Evolutionary conservation across 1,284 basidiomycete species (phyloP).

Genomic region (Cutaneotrichosporon sp.): DNA sequence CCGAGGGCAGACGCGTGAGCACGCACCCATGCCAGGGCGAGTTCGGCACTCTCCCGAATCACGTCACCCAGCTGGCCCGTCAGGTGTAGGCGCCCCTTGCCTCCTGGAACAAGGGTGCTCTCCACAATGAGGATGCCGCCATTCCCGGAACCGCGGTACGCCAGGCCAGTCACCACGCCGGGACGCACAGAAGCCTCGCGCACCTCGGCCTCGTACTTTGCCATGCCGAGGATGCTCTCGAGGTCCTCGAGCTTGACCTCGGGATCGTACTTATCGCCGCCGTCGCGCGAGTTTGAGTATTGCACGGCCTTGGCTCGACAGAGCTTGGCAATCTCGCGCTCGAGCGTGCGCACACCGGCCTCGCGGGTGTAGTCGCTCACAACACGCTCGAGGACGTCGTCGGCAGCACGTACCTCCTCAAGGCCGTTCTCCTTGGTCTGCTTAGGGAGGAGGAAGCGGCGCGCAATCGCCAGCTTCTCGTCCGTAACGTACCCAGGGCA

Average conservation of each 20-base stretch:
- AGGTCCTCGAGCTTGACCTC: constrained; percentile 69
- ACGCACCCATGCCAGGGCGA: constrained; percentile 89
- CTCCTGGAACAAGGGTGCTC: constrained; percentile 40
- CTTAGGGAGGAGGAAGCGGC: constrained; percentile 85
- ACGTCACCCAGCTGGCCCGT: constrained; percentile 98
- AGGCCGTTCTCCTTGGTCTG: constrained; percentile 90
- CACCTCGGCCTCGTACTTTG: constrained; percentile 74
- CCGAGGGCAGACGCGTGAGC: constrained; percentile 79
- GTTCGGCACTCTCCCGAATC: constrained; percentile 92
- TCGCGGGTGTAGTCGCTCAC: constrained; percentile 96
- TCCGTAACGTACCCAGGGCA: constrained; percentile 94
- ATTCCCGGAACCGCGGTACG: constrained; percentile 66
- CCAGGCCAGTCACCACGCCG: constrained; percentile 47
- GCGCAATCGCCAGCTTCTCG: constrained; percentile 89
- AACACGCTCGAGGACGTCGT: constrained; percentile 73
- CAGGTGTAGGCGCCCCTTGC: constrained; percentile 37
- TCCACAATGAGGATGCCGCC: constrained; percentile 70
- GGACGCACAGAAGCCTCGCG: constrained; percentile 34
- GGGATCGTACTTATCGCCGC: constrained; percentile 59
- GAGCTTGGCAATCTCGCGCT: constrained; percentile 80
- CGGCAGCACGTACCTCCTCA: constrained; percentile 67
- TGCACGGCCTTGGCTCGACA: constrained; percentile 85
- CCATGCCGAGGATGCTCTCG: constrained; percentile 79
- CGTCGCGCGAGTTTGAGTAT: constrained; percentile 59
- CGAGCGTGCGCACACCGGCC: constrained; percentile 87